A percentile compares a stretch with the other conserved stretches of the same genome.
These are phyloP conservation scores for Pichia scutulata DNA, from an alignment of 805 yeast species.

Conservation along the genomic window DNA sequence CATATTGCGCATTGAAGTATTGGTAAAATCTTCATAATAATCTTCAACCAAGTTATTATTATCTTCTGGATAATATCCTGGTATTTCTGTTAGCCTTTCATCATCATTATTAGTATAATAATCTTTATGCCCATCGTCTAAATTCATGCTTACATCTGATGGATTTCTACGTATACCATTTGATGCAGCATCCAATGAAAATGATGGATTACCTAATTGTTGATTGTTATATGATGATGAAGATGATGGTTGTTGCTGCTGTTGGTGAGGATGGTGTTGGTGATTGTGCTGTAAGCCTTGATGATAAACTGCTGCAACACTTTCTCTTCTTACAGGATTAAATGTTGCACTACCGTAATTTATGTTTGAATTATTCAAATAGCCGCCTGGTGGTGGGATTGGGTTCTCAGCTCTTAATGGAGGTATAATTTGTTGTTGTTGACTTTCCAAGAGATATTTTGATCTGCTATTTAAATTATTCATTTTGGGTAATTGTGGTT, in stretches of 20 bases:
- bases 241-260: not conserved
- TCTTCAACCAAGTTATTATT: not conserved
- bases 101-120: not conserved
- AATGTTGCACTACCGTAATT: not conserved
- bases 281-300: not conserved
- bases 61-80: not conserved
- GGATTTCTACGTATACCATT: not conserved
- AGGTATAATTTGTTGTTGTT: conserved; percentile 23
- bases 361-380: not conserved
- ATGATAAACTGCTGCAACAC: conserved; percentile 24
- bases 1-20: not conserved
- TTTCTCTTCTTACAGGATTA: conserved; percentile 22
- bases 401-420: conserved; percentile 29
- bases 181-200: not conserved
- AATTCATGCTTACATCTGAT: not conserved
- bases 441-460: conserved; percentile 4
- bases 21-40: not conserved
- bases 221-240: not conserved
- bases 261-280: not conserved
- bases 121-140: not conserved
- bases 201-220: not conserved
- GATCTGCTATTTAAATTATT: not conserved
- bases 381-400: conserved; percentile 13
- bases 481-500: not conserved
- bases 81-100: not conserved